phyloP scores from a whole-genome alignment of 805 yeast genomes.

The Grigorovia yakushimaensis region DNA sequence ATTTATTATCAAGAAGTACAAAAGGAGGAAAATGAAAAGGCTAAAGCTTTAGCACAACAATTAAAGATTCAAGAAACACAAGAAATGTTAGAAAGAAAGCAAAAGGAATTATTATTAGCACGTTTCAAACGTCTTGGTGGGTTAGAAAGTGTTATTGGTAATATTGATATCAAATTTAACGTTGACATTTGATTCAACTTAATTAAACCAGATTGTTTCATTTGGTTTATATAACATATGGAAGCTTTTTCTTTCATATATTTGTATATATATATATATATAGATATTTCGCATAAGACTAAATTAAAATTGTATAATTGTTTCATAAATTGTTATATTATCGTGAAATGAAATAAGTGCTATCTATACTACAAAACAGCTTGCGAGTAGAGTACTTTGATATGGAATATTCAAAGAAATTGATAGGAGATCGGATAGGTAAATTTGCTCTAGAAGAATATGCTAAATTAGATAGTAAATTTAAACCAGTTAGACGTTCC shows the following conservation, averaged over 20 bases:
- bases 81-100: constrained; percentile 37
- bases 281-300: neutral
- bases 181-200: constrained; percentile 25
- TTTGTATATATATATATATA: too few relatives aligned
- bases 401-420: neutral
- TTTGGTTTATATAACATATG: too few relatives aligned
- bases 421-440: constrained; percentile 16
- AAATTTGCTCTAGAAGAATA: constrained; percentile 20
- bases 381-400: neutral
- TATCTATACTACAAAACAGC: too few relatives aligned
- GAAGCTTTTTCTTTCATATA: too few relatives aligned
- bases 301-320: neutral
- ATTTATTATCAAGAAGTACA: constrained; percentile 57
- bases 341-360: too few relatives aligned
- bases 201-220: too few relatives aligned
- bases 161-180: constrained; percentile 34
- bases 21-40: constrained; percentile 49
- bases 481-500: constrained; percentile 52
- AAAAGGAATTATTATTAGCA: constrained; percentile 37
- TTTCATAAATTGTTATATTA: neutral
- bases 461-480: constrained; percentile 28
- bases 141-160: constrained; percentile 41
- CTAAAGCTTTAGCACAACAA: constrained; percentile 42
- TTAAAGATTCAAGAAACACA: constrained; percentile 32
- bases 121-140: constrained; percentile 51